phyloP scores from a whole-genome alignment of 768 basidiomycete genomes.

The Infundibulicybe gibba region DNA sequence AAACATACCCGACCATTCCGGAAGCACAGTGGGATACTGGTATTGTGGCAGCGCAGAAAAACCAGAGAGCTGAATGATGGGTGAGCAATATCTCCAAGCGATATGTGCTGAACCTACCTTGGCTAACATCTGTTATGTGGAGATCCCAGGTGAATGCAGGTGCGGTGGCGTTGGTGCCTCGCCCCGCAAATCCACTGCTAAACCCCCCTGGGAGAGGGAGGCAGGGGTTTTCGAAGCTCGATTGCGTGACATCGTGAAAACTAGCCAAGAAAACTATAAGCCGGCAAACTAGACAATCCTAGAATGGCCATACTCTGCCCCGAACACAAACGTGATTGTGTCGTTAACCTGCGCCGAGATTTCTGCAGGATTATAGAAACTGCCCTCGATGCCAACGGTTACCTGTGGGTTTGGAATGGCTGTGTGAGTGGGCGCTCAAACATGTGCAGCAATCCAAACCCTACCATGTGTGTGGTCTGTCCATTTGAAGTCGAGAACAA shows the following conservation, averaged over 20 bases:
- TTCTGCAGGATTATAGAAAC: constrained; percentile 32
- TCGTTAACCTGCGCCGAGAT: constrained; percentile 27
- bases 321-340: constrained; percentile 34
- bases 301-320: constrained; percentile 24
- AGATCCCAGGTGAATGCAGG: constrained; percentile 27
- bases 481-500: too few species aligned
- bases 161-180: constrained; percentile 13
- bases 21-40: constrained; percentile 32
- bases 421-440: too few species aligned
- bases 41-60: constrained; percentile 30
- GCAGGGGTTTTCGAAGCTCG: constrained; percentile 32
- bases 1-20: constrained; percentile 36
- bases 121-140: constrained; percentile 25
- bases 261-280: constrained; percentile 11
- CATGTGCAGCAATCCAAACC: too few species aligned
- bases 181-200: constrained; percentile 26
- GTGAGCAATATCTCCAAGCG: not conserved
- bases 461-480: too few species aligned
- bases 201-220: constrained; percentile 35
- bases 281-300: not conserved
- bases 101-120: constrained; percentile 15
- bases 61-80: constrained; percentile 27
- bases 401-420: constrained; percentile 24
- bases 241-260: constrained; percentile 38
- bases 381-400: constrained; percentile 32